Base-by-base conservation (phyloP, 768 basidiomycete species). In the Mycena galopus region DNA sequence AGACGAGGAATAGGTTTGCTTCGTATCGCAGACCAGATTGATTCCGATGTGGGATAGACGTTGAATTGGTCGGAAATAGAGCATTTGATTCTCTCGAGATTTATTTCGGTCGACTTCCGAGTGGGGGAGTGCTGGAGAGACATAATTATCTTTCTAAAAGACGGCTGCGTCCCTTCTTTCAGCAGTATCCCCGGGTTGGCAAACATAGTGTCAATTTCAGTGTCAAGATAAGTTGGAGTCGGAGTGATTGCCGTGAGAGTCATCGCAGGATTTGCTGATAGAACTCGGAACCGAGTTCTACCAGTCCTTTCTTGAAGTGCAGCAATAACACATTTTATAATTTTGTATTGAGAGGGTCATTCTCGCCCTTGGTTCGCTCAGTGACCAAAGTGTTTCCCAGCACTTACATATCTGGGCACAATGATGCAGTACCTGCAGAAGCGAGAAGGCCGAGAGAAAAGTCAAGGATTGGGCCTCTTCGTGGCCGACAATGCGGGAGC, bases 11-110 rank as follows among this genome's bases (percentile, higher is more conserved):
- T 62, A n/a, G 25, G n/a, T 21, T 11, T 62, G 3, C 27, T 42
- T 37, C 71, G 32, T 0, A 67, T 56, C 11, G 65, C 63, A 5
- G 23, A 35, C 71, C 71, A 72, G 37, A 72, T 67, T 9, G 50
- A 11, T 5, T 3, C 19, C 35, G 53, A 32, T 10, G 71, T 60
- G 0, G 71, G 71, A 7, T 32, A 25, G 47, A 47, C 67, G 0
- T 23, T 37, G 21, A 67, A 72, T 33, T 17, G 23, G 0, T 72
- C 59, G 0, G 12, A 10, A 14, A 72, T 67, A 21, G 12, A 56
- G 16, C 50, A 55, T 2, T 55, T 53, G 8, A 64, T 35, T 1
- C 71, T 51, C 17, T 72, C 71, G 7, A 72, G 16, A n/a, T 62
- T 72, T 2, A 1, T 10, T 0, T 19, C 23, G 1, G 71, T 32